Base-by-base conservation (phyloP, 768 basidiomycete genomes). In the Mycena polygramma region DNA sequence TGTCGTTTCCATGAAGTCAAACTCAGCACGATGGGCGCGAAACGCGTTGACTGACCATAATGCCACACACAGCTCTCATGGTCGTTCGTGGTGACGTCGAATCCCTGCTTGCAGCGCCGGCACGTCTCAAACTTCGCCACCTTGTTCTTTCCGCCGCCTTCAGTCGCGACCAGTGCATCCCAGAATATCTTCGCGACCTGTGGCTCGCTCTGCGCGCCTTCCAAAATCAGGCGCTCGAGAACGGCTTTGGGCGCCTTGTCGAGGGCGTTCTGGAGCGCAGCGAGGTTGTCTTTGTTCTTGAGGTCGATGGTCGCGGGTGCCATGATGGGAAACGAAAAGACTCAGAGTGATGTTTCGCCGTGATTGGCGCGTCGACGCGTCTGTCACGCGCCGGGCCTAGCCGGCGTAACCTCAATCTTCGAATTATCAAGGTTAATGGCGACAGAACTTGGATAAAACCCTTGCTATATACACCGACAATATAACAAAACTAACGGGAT, bases 171-270 rank as follows among this genome's bases (percentile, higher is more conserved):
- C 8, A 66, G 26, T 26, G 48, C 48, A 19, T 58, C 57, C 64
- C 64, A 66, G 64, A 66, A 66, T 51, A 57, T 58, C 26, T 57
- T 57, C 55, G 64, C 64, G 55, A 66, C 64, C 39, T 37, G 64
- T 1, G 36, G 36, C 24, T 66, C 55, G 36, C 13, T 36, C 48
- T 58, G 55, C 36, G 64, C 35, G n/a, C 7, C 53, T 15, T 65
- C 63, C 15, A 65, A 24, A 45, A 65, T 65, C 14, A 46, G 9
- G 15, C 57, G 45, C 19, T 57, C 64, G 36, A 66, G 64, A 46
- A 58, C n/a, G 49, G 13, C 48, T 24, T 66, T 66, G 1, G 55
- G 64, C 10, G 64, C 48, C 46, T 58, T 66, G 8, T 4, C 48
- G 48, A 66, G 64, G 2, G 64, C 64, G 36, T 24, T 51, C 46